These are phyloP conservation scores for Plantago elongata DNA, from an alignment of 257 asterid species.

Conservation along the genomic window DNA sequence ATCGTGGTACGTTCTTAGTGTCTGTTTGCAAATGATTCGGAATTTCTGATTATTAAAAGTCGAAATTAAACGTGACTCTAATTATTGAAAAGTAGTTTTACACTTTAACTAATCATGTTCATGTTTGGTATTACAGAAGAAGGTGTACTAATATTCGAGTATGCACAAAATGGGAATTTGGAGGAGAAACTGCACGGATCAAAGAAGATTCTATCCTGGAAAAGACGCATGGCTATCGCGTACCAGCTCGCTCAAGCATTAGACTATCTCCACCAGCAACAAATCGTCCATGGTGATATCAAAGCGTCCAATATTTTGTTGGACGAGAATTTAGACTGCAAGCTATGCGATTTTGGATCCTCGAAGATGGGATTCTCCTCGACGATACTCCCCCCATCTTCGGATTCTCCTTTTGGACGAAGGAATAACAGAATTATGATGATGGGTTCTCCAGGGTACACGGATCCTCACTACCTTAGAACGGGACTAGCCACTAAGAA, in stretches of 20 bases:
- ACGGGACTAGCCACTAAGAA: conserved; percentile 62
- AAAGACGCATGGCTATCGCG: conserved; percentile 48
- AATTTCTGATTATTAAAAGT: no score
- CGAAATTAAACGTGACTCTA: no score
- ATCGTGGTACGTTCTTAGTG: conserved; percentile 30
- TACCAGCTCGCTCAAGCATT: conserved; percentile 60
- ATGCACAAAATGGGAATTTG: conserved; percentile 50
- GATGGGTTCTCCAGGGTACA: conserved; percentile 72
- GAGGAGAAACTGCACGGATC: conserved; percentile 49
- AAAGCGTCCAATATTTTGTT: conserved; percentile 60
- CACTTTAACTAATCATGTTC: background rate
- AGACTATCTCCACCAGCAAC: conserved; percentile 54
- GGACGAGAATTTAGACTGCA: conserved; percentile 48
- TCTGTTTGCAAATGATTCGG: no score
- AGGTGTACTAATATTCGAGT: conserved; percentile 48
- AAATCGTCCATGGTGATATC: conserved; percentile 68
- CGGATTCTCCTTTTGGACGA: conserved; percentile 11
- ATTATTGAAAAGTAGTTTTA: no score
- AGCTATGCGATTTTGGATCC: conserved; percentile 78
- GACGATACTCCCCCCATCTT: conserved; percentile 27
- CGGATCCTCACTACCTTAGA: conserved; percentile 61
- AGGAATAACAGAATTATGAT: conserved; percentile 28
- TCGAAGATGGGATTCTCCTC: conserved; percentile 65
- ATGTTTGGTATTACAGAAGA: conserved; percentile 26
- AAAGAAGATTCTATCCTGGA: conserved; percentile 39